Base-by-base conservation (phyloP, 2,329 filamentous ascomycete genomes). In the Cladosporium oxysporum region DNA sequence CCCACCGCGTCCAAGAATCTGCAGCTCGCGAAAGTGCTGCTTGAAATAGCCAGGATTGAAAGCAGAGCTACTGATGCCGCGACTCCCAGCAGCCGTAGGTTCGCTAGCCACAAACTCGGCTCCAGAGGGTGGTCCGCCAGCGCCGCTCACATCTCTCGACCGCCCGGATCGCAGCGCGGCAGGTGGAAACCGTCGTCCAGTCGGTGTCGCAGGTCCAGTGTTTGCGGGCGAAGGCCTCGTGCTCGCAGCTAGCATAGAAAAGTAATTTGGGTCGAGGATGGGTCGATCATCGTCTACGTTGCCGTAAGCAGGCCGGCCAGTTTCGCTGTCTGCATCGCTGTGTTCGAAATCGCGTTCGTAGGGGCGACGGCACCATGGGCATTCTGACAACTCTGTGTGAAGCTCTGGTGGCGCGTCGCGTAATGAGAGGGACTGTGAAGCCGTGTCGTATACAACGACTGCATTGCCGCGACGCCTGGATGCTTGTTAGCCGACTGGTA, bases 11-110 rank as follows among this genome's bases (percentile, higher is more conserved):
- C 95, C 95, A 0, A 99, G 83, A 73, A 94, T 90, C 5, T 86
- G 84, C 78, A 98, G 92, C 73, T 96, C 93, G 4, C 93, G 88
- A 74, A 99, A 99, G 79, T 97, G 98, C 16, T 88, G 90, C 72
- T 91, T 88, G 80, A 98, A 98, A 76, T 98, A 99, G 71, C 93
- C 89, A 7, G 91, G 93, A 71, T 90, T 96, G 74, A 99, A 97
- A 0, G 95, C 93, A 31, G 91, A 88, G 65, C 89, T 87, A 35
- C 91, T 91, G 64, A 99, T 99, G 31, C 91, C 89, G 68, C 91
- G 88, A 14, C 78, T 71, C 10, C 71, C 66, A 14, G 74, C 67
- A 23, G 77, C 72, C 18, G 79, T 73, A 16, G 82, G 80, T 26
- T 80, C 74, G 68, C 80, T 83, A 31, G 77, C 79, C 2, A 83